Conservation (phyloP, 352 stramenopile genomes). For the Phytophthora syringae region DNA sequence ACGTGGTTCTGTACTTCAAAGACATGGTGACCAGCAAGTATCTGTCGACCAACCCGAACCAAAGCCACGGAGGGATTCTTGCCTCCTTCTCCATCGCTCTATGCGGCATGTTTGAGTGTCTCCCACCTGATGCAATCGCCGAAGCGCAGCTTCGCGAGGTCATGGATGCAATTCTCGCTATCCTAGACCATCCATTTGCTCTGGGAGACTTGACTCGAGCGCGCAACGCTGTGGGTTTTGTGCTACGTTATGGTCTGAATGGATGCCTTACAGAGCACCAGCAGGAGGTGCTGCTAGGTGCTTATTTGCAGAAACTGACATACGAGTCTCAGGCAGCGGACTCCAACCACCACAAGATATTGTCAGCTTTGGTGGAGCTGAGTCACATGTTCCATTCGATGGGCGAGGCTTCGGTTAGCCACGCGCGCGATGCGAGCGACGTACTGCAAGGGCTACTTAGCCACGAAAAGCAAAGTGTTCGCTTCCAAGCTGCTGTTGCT, state of each 20-base stretch:
- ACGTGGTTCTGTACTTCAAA: constrained; percentile 81
- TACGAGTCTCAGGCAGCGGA: constrained; percentile 43
- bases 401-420: constrained; percentile 61
- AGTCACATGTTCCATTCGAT: constrained; percentile 77
- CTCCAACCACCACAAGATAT: constrained; percentile 72
- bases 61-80: constrained; percentile 73
- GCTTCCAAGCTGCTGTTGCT: constrained; percentile 70
- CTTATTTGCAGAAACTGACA: constrained; percentile 62
- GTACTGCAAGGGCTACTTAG: constrained; percentile 53
- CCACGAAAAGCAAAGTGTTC: constrained; percentile 81
- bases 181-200: constrained; percentile 79
- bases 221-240: constrained; percentile 80
- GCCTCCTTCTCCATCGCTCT: constrained; percentile 76
- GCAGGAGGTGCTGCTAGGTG: constrained; percentile 64
- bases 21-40: constrained; percentile 75
- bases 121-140: constrained; percentile 65
- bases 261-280: constrained; percentile 70
- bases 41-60: constrained; percentile 52
- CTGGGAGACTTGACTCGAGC: constrained; percentile 78
- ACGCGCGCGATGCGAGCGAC: constrained; percentile 45
- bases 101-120: constrained; percentile 77
- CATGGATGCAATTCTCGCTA: constrained; percentile 62
- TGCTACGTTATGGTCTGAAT: constrained; percentile 72
- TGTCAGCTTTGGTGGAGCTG: constrained; percentile 65
- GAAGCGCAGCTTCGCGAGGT: constrained; percentile 75